These are phyloP conservation scores for Omphalotus guepiniiformis DNA, from an alignment of 768 basidiomycete species.

Conservation along the genomic window DNA sequence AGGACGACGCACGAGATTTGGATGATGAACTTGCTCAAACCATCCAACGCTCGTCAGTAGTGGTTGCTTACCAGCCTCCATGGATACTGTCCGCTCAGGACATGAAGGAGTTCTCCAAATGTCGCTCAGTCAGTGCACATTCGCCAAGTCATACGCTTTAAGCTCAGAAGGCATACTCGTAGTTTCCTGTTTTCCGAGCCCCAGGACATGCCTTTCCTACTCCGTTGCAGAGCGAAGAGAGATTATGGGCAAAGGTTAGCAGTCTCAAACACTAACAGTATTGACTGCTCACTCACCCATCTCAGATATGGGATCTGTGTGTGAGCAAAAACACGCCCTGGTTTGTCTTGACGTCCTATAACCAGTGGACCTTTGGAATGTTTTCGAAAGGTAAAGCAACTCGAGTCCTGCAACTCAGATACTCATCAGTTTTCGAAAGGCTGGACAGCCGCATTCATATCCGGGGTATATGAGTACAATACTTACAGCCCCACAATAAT, in stretches of 20 bases:
- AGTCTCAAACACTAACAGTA: background rate
- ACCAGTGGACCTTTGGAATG: slow-evolving; percentile 57
- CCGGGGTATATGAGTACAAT: slow-evolving; percentile 39
- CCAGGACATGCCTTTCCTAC: slow-evolving; percentile 31
- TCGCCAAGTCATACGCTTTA: background rate
- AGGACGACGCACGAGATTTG: slow-evolving; percentile 14
- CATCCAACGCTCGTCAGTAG: slow-evolving; percentile 31
- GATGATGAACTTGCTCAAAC: slow-evolving; percentile 12
- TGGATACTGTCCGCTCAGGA: slow-evolving; percentile 54
- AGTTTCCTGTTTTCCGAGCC: slow-evolving; percentile 37
- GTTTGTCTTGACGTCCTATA: slow-evolving; percentile 58
- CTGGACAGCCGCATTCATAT: slow-evolving; percentile 50
- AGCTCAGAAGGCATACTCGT: slow-evolving; percentile 8
- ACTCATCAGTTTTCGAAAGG: slow-evolving; percentile 28
- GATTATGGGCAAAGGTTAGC: slow-evolving; percentile 57
- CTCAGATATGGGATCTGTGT: slow-evolving; percentile 56
- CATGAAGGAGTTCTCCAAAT: slow-evolving; percentile 47
- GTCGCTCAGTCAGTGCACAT: slow-evolving; percentile 31
- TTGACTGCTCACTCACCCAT: background rate
- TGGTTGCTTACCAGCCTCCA: slow-evolving; percentile 58
- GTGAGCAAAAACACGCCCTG: slow-evolving; percentile 42
- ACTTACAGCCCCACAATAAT: slow-evolving; percentile 41
- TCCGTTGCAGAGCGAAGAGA: slow-evolving; percentile 38
- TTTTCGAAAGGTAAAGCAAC: slow-evolving; percentile 48
- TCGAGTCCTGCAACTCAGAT: background rate